Evolutionary conservation across 352 stramenopile genomes (phyloP).

Genomic region (Globisporangium sylvaticum): DNA sequence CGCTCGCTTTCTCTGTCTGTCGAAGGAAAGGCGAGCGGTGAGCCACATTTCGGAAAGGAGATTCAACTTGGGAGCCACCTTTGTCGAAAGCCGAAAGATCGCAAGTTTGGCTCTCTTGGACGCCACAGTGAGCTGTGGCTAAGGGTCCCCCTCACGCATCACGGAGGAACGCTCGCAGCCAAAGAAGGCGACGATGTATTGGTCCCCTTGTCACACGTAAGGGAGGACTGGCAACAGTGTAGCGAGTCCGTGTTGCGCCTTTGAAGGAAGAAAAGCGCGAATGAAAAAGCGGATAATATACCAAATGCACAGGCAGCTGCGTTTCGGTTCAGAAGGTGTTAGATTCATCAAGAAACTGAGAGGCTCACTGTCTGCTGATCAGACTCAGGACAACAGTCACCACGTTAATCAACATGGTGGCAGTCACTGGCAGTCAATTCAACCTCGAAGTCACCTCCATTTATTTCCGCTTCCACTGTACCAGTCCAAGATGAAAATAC

Average conservation of each 20-base stretch:
- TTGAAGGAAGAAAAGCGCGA: background rate
- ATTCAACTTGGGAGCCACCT: background rate
- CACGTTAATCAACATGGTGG: too few species aligned
- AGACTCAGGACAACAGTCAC: too few species aligned
- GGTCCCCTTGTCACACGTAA: background rate
- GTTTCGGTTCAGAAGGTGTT: background rate
- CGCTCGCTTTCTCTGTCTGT: too few species aligned
- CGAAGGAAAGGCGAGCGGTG: background rate
- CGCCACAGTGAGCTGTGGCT: too few species aligned
- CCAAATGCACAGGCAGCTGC: too few species aligned
- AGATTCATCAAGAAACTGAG: background rate
- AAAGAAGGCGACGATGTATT: too few species aligned
- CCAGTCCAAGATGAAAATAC: background rate
- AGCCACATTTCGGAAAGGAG: background rate
- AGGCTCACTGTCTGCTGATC: background rate
- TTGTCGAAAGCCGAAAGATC: background rate
- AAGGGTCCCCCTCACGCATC: too few species aligned
- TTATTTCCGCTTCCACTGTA: background rate
- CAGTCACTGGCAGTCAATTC: background rate
- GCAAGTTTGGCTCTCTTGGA: too few species aligned
- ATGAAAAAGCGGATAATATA: background rate
- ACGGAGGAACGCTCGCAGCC: too few species aligned
- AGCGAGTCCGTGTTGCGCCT: too few species aligned
- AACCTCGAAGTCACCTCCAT: background rate
- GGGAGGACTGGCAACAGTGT: too few species aligned